phyloP scores from a whole-genome alignment of 306 rosid genomes.

The Acacia confusa region DNA sequence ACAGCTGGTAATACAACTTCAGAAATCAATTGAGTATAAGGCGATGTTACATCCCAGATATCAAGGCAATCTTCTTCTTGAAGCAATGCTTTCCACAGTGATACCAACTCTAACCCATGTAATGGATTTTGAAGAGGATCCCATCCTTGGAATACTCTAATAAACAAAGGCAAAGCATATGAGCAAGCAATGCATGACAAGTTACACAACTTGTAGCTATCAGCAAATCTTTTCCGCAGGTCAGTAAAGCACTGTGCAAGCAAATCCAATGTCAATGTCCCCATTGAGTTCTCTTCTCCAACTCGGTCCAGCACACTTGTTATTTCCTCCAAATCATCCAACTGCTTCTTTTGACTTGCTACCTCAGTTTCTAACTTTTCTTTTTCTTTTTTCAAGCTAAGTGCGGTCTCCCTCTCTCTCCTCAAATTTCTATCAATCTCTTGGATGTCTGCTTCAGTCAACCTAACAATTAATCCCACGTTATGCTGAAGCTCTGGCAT shows the following conservation, averaged over 20 bases:
- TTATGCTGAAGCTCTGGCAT: constrained; percentile 67
- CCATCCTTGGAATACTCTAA: constrained; percentile 87
- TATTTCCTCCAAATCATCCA: constrained; percentile 63
- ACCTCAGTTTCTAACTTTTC: constrained; percentile 62
- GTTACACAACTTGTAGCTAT: constrained; percentile 78
- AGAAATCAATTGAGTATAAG: constrained; percentile 72
- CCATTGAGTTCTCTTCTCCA: constrained; percentile 58
- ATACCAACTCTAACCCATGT: constrained; percentile 66
- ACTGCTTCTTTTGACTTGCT: constrained; percentile 62
- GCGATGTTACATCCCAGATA: constrained; percentile 73
- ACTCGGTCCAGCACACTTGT: constrained; percentile 51
- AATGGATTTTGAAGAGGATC: constrained; percentile 81
- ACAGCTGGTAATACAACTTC: constrained; percentile 92
- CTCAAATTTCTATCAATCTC: constrained; percentile 55
- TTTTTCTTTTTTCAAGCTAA: constrained; percentile 75
- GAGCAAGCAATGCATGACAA: constrained; percentile 89
- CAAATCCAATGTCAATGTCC: constrained; percentile 66
- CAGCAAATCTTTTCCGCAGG: constrained; percentile 52
- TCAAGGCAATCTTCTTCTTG: constrained; percentile 62
- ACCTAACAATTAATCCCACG: constrained; percentile 36
- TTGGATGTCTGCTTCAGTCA: constrained; percentile 54
- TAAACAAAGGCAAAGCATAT: constrained; percentile 73
- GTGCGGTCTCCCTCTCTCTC: constrained; percentile 70
- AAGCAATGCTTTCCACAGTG: constrained; percentile 70
- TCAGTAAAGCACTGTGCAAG: constrained; percentile 64